Evolutionary conservation across 495 filamentous ascomycete species (phyloP), one percentile per base, ranked within the genome.

Genomic region (Haplographium delicatum): DNA sequence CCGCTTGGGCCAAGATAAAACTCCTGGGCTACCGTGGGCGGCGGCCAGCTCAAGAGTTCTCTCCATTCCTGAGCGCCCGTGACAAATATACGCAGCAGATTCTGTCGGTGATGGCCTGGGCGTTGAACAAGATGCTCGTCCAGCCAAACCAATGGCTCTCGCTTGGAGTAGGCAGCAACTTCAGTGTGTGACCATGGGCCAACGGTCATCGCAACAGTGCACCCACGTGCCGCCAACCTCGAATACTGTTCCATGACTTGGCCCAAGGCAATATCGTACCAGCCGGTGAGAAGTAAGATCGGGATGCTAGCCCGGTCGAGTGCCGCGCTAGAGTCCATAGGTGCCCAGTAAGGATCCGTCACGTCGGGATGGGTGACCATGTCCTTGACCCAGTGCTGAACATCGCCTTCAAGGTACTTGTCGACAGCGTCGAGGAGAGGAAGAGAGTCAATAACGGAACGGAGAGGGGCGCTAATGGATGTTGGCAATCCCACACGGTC

Each of bases 281-380:
- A 67, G 0, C 65, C 65, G 10, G 58, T 60, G 5, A 61, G 42
- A n/a, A 67, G 43, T 18, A 65, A 23, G 7, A 67, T 59, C 5
- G 65, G 65, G 31, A 64, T 56, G 18, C 60, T 58, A 13, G 50
- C 57, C 5, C 31, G 34, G 3, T 62, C 57, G 23, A 67, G 65
- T 8, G 65, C 48, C 28, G 31, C 30, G 11, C 19, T 9, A 22
- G 33, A 54, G 28, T 31, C 62, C 53, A 24, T 33, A 4, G 31
- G 13, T 8, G 22, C 22, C 57, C 59, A 66, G 49, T 54, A 65
- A 3, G 34, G 42, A 51, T 59, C 62, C 16, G 39, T 42, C 39
- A 15, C 10, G 24, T 42, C 39, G 20, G 39, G 16, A 18, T 42
- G 39, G 3, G 16, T 42, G 39, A 42, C 24, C 16, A 13, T 23